Percentiles rank a stretch among this genome's conserved stretches.
phyloP scores from a whole-genome alignment of 2,329 filamentous ascomycete species.

The Venturia effusa region DNA sequence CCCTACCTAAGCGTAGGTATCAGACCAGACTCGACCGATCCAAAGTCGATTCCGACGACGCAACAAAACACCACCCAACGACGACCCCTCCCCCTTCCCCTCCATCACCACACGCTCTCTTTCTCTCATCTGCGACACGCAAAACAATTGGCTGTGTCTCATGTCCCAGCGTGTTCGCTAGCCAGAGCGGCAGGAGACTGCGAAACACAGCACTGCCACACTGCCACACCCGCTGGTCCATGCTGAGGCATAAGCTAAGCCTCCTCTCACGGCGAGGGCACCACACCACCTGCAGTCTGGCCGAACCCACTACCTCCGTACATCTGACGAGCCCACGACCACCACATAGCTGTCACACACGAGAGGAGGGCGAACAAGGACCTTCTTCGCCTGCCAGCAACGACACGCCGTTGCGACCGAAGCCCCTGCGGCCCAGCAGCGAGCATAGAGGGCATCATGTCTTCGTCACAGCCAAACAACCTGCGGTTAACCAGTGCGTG shows the following conservation, averaged over 20 bases:
- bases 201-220: constrained; percentile 3
- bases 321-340: background rate
- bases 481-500: constrained; percentile 80
- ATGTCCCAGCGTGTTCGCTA: background rate
- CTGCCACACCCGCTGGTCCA: background rate
- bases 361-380: constrained; percentile 1
- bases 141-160: background rate
- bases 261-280: background rate
- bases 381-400: background rate
- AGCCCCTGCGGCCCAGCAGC: constrained; percentile 1
- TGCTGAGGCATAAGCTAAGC: background rate
- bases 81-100: too few species aligned
- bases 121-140: background rate
- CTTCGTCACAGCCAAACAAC: constrained; percentile 41
- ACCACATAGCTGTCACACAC: background rate
- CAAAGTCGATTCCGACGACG: background rate
- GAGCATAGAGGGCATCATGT: constrained; percentile 2
- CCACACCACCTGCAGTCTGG: too few species aligned
- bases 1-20: too few species aligned
- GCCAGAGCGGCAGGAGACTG: background rate
- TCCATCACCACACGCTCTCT: background rate
- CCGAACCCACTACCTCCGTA: background rate
- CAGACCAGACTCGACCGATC: background rate
- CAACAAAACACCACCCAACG: too few species aligned
- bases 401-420: background rate